phyloP scores from a whole-genome alignment of 805 yeast genomes.

The Candida xyloterini region DNA sequence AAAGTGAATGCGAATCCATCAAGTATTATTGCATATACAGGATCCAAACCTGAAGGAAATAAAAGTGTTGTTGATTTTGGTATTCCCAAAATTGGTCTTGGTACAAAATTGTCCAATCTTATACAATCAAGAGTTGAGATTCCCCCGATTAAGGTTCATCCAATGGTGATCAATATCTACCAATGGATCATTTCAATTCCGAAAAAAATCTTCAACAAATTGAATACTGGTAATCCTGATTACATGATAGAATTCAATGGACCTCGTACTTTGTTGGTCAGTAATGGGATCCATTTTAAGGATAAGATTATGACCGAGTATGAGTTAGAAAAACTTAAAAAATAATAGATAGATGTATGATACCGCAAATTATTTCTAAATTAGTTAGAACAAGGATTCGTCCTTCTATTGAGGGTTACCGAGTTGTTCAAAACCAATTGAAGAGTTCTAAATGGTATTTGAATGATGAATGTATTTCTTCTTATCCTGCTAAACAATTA shows the following conservation, averaged over 20 bases:
- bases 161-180: slow-evolving; percentile 1
- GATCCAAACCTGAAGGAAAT: slow-evolving; percentile 9
- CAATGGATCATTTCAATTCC: neutral
- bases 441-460: slow-evolving; percentile 23
- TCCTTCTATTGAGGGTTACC: slow-evolving; percentile 9
- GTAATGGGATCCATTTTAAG: slow-evolving; percentile 27
- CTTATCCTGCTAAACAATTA: slow-evolving; percentile 27
- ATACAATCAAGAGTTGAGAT: neutral
- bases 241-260: slow-evolving; percentile 30
- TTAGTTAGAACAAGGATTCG: slow-evolving; percentile 3
- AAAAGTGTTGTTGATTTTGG: slow-evolving; percentile 26
- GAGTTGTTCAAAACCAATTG: slow-evolving; percentile 14
- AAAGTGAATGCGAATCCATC: slow-evolving; percentile 38
- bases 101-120: slow-evolving; percentile 3
- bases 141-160: slow-evolving; percentile 2
- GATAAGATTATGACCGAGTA: slow-evolving; percentile 23
- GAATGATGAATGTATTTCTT: slow-evolving; percentile 28
- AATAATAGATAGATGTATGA: slow-evolving; percentile 1
- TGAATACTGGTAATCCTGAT: slow-evolving; percentile 21
- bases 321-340: slow-evolving; percentile 23
- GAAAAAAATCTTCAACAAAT: slow-evolving; percentile 5
- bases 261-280: slow-evolving; percentile 31
- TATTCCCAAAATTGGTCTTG: slow-evolving; percentile 21
- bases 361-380: slow-evolving; percentile 2
- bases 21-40: slow-evolving; percentile 37